Evolutionary conservation across 2,329 filamentous ascomycete species (phyloP), one percentile per base, ranked within the genome.

Genomic region (Sclerotinia subarctica): DNA sequence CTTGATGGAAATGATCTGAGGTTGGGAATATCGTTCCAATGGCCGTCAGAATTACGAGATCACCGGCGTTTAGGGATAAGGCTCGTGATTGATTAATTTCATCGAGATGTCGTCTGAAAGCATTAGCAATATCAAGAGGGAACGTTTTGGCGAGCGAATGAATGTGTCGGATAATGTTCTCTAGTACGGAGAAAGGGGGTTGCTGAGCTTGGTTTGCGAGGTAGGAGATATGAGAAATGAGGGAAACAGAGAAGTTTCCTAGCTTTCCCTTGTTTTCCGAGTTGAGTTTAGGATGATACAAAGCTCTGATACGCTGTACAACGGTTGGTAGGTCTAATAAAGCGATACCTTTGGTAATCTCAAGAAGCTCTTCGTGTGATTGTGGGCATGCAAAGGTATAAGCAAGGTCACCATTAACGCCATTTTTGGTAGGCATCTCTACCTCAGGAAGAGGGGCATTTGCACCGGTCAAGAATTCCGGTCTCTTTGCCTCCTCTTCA

Each of bases 1-100:
- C 92, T 74, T 95, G 90, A 75, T 99, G 95, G 79, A 98, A 99
- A 79, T 98, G 94, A 79, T 99, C 95, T 0, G 94, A 97, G 0
- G 95, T 97, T 5, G 95, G 94, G 76, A 96, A 99, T 65, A 96
- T 91, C 2, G 88, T 88, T 52, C 90, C 88, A 69, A 97, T 87
- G 0, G 92, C 93, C 0, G 92, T 94, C 47, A 99, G 81, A n/a
- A 96, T 81, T 29, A 93, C 80, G 26, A 99, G 80, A 75, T 99
- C 94, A 24, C 92, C 92, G 73, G 77, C 85, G 75, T 78, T 85
- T 74, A 83, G 87, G 10, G 80, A 78, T 47, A 88, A 78, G 5
- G 84, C 81, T 47, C 86, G 81, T 44, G 78, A 75, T 44, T 80
- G 73, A 62, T 80, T 78, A 53, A 88, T 83, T n/a, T 84, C 81